These are phyloP conservation scores for Erythrobasidium yunnanense DNA, from an alignment of 768 basidiomycete genomes.

Conservation along the genomic window DNA sequence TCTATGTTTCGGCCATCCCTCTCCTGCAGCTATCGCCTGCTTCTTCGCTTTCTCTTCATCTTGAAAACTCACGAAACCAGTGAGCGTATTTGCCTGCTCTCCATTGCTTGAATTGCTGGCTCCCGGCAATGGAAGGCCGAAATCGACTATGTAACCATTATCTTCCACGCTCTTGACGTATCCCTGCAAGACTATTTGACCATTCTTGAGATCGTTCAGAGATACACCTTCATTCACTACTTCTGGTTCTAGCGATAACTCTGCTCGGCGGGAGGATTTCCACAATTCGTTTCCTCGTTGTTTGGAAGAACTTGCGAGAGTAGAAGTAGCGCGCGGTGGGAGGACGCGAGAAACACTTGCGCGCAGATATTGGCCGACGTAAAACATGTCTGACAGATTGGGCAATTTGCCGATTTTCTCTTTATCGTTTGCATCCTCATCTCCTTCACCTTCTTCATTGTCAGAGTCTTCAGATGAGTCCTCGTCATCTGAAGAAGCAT, in stretches of 20 bases:
- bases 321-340: conserved; percentile 60
- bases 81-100: conserved; percentile 44
- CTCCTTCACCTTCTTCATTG: conserved; percentile 42
- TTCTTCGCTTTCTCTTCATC: conserved; percentile 49
- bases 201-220: conserved; percentile 62
- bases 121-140: conserved; percentile 56
- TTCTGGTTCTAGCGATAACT: conserved; percentile 71
- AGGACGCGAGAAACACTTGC: conserved; percentile 52
- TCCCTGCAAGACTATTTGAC: conserved; percentile 52
- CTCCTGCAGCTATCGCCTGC: conserved; percentile 7
- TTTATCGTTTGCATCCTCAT: conserved; percentile 8
- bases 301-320: conserved; percentile 50
- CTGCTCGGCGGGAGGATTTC: conserved; percentile 65
- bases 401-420: conserved; percentile 45
- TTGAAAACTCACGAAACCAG: conserved; percentile 70
- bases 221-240: conserved; percentile 70
- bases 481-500: conserved; percentile 34
- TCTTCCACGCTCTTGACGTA: conserved; percentile 79
- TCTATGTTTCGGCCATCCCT: not conserved
- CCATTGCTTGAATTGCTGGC: not conserved
- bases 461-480: too few species aligned
- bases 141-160: conserved; percentile 80
- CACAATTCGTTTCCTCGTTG: conserved; percentile 51
- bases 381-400: conserved; percentile 64
- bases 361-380: conserved; percentile 73